These are phyloP conservation scores for Phytophthora colocasiae DNA, from an alignment of 352 stramenopile species.

Conservation along the genomic window DNA sequence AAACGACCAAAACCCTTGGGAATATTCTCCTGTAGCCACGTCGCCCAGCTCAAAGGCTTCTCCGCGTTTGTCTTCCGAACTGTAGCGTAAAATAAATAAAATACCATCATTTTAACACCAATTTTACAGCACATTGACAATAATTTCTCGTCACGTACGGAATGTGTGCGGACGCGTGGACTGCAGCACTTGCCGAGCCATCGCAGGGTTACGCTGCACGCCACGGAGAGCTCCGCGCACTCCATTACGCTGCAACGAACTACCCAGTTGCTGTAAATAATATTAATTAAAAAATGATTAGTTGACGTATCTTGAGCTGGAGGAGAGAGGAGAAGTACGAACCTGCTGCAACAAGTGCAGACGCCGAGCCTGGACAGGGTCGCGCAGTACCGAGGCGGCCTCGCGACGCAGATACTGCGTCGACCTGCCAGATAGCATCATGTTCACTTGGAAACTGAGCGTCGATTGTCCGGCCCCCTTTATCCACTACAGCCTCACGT, in stretches of 20 bases:
- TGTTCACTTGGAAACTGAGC: constrained; percentile 15
- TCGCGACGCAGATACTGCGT: constrained; percentile 75
- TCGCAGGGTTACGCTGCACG: constrained; percentile 39
- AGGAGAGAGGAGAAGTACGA: background rate
- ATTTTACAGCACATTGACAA: constrained; percentile 5
- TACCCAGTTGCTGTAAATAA: constrained; percentile 66
- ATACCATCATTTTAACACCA: background rate
- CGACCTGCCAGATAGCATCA: constrained; percentile 54
- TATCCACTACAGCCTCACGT: constrained; percentile 39
- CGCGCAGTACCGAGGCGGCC: constrained; percentile 54
- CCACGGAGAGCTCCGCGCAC: constrained; percentile 40
- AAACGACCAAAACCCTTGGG: constrained; percentile 80
- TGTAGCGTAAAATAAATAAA: constrained; percentile 19
- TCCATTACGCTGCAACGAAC: constrained; percentile 65
- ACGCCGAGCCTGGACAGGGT: constrained; percentile 60
- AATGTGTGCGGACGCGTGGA: constrained; percentile 60
- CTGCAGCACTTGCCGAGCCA: constrained; percentile 59
- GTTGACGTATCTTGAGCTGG: constrained; percentile 9
- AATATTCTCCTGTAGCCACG: constrained; percentile 85
- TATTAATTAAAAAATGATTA: constrained; percentile 1
- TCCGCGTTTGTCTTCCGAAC: constrained; percentile 53
- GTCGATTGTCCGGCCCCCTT: constrained; percentile 13
- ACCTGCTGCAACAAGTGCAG: constrained; percentile 84
- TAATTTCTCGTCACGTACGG: constrained; percentile 42
- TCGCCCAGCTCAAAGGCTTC: constrained; percentile 68